These are phyloP conservation scores for Stenogyne calaminthoides DNA, from an alignment of 305 asterid genomes.

Conservation along the genomic window DNA sequence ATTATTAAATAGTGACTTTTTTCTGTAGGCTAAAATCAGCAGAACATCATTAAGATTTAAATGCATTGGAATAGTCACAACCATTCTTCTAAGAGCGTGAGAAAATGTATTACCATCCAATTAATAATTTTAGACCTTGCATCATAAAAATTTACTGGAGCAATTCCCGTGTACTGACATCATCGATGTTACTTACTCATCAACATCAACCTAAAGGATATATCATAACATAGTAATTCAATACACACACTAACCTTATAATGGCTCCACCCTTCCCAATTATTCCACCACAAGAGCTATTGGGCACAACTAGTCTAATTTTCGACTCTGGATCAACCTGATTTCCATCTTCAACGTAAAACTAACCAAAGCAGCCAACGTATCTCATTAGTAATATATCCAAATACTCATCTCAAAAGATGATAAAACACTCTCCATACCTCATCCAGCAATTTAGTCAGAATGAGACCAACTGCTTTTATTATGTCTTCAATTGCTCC, in stretches of 20 bases:
- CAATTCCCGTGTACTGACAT: slow-evolving; percentile 8
- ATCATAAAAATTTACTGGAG: neutral
- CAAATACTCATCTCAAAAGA: slow-evolving; percentile 25
- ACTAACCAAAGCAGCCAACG: slow-evolving; percentile 47
- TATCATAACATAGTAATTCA: slow-evolving; percentile 7
- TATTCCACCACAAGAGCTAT: slow-evolving; percentile 96
- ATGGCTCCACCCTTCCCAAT: slow-evolving; percentile 94
- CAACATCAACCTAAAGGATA: slow-evolving; percentile 10
- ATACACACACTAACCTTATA: slow-evolving; percentile 57
- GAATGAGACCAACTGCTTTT: slow-evolving; percentile 84
- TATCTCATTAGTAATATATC: slow-evolving; percentile 23
- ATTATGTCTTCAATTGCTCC: slow-evolving; percentile 70
- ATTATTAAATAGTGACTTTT: slow-evolving; percentile 2
- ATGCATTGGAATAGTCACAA: slow-evolving; percentile 6
- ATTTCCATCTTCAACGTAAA: slow-evolving; percentile 71
- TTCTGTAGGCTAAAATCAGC: slow-evolving; percentile 16
- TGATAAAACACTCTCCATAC: slow-evolving; percentile 37
- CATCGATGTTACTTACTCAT: neutral
- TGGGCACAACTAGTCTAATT: slow-evolving; percentile 83
- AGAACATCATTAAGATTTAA: neutral
- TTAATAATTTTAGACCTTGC: neutral
- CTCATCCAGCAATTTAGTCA: slow-evolving; percentile 81
- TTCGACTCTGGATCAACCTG: slow-evolving; percentile 62
- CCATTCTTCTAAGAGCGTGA: slow-evolving; percentile 18
- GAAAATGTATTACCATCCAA: slow-evolving; percentile 16